A percentile compares a stretch with the other conserved stretches of the same genome.
Evolutionary conservation across 176 grass and related monocot genomes (phyloP).

Genomic region (Paspalum notatum): DNA sequence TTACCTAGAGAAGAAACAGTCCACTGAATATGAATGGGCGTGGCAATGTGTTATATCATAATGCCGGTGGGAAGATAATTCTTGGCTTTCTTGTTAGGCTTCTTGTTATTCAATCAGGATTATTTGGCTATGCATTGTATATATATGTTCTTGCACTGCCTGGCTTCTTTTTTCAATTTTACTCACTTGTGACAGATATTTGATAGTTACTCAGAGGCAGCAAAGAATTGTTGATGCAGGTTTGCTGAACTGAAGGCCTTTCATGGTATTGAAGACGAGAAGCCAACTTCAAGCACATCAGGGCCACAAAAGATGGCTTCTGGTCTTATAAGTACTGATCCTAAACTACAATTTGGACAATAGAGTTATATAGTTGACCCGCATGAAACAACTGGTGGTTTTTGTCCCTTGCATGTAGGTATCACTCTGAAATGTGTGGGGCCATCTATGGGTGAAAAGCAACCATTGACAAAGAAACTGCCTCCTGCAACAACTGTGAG

Average conservation of each 20-base stretch:
- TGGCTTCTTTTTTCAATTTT: not conserved
- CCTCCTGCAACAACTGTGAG: constrained; percentile 79
- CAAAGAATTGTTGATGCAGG: constrained; percentile 45
- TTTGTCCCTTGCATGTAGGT: constrained; percentile 47
- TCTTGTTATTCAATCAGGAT: too few species aligned
- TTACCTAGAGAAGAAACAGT: not conserved
- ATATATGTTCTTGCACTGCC: too few species aligned
- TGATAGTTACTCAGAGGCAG: not conserved
- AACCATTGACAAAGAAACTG: constrained; percentile 78
- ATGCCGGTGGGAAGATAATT: not conserved
- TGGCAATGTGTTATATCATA: too few species aligned
- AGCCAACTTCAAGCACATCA: constrained; percentile 52
- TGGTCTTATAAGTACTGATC: constrained; percentile 71
- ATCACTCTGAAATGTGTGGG: constrained; percentile 92
- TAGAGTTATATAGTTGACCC: not conserved
- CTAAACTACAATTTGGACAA: constrained; percentile 18
- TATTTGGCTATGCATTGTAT: too few species aligned
- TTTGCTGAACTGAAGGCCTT: constrained; percentile 75
- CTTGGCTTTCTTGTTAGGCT: not conserved
- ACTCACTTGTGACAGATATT: not conserved
- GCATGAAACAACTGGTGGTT: not conserved
- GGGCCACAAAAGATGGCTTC: constrained; percentile 88
- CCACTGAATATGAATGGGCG: not conserved
- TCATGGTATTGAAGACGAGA: constrained; percentile 92
- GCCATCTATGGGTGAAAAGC: constrained; percentile 91